Conservation (phyloP, 148 eudicot species). For the Rheum nobile region DNA sequence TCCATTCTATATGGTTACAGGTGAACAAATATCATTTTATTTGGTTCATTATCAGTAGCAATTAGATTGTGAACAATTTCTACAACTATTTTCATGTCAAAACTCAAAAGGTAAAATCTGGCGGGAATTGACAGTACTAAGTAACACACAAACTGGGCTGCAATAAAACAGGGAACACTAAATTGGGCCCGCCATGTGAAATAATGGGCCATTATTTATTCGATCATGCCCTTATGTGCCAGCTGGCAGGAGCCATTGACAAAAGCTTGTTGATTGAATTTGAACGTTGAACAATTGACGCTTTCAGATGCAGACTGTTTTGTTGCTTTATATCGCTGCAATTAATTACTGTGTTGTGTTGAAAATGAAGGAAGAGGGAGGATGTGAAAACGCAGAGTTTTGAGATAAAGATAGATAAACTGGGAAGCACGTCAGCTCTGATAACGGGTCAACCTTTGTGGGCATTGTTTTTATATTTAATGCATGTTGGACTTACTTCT, state of each 20-base stretch:
- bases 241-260: neutral
- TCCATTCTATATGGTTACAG: neutral
- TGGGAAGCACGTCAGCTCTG: conserved; percentile 1
- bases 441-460: conserved; percentile 6
- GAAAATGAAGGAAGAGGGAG: neutral
- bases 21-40: neutral
- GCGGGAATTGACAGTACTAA: too few relatives aligned
- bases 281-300: neutral
- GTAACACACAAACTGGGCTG: neutral
- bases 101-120: too few relatives aligned
- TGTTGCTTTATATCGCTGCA: neutral
- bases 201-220: neutral
- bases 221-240: neutral
- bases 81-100: too few relatives aligned
- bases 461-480: neutral
- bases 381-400: neutral
- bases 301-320: neutral
- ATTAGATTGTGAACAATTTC: too few relatives aligned
- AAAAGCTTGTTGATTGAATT: neutral
- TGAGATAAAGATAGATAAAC: neutral
- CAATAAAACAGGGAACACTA: neutral
- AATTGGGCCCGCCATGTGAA: neutral
- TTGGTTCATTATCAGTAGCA: neutral
- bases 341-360: neutral
- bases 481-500: conserved; percentile 1